A percentile compares a stretch with the other conserved stretches of the same genome.
Evolutionary conservation across 73 alveolate genomes (phyloP).

Genomic region (Paramecium sonneborni): DNA sequence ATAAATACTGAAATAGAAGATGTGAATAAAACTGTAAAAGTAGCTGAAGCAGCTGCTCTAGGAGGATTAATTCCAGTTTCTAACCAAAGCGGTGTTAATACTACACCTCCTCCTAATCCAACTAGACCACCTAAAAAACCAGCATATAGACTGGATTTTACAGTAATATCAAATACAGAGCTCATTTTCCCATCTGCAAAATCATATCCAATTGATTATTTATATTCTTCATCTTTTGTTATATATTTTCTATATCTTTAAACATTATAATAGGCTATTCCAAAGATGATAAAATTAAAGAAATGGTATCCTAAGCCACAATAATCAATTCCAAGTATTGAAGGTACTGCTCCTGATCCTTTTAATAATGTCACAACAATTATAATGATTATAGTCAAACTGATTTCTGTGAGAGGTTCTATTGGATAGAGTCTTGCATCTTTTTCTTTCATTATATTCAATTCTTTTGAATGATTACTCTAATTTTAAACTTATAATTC

Average conservation of each 20-base stretch:
- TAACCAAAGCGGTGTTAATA: slow-evolving; percentile 80
- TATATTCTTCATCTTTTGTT: background rate
- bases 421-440: slow-evolving; percentile 31
- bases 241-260: slow-evolving; percentile 10
- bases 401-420: background rate
- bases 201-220: background rate
- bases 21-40: slow-evolving; percentile 80
- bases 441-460: background rate
- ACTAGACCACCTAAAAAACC: slow-evolving; percentile 73
- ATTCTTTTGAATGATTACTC: background rate
- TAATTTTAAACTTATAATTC: background rate
- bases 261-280: slow-evolving; percentile 41
- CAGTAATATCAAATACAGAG: slow-evolving; percentile 4
- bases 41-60: slow-evolving; percentile 85
- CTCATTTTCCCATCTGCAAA: slow-evolving; percentile 44
- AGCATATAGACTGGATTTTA: slow-evolving; percentile 45
- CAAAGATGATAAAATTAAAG: background rate
- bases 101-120: slow-evolving; percentile 91
- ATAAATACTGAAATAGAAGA: slow-evolving; percentile 60
- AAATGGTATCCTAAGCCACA: slow-evolving; percentile 22
- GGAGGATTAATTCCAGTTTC: slow-evolving; percentile 82
- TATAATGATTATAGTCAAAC: background rate
- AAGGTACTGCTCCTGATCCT: slow-evolving; percentile 28
- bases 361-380: background rate
- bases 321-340: background rate